Conservation (phyloP, 192 early-diverging fungal genomes). For the Fimicolochytrium jonesii region DNA sequence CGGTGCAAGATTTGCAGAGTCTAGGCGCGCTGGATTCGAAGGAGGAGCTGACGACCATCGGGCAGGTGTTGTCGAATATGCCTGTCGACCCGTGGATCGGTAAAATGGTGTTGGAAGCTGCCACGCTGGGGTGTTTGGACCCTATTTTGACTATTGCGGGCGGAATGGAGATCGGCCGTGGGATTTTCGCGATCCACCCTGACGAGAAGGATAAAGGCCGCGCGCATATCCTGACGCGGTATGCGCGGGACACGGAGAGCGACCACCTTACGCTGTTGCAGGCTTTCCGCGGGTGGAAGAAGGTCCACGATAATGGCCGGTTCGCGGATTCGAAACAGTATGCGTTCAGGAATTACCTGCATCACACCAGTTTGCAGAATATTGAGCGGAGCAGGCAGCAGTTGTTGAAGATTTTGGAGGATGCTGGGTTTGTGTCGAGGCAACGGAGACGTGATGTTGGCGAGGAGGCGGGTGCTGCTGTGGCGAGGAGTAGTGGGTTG, state of each 20-base stretch:
- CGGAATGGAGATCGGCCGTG: constrained; percentile 47
- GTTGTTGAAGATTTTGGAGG: constrained; percentile 33
- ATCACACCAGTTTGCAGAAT: constrained; percentile 29
- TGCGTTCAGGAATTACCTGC: constrained; percentile 31
- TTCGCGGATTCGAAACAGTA: constrained; percentile 18
- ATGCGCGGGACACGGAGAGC: constrained; percentile 27
- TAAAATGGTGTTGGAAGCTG: constrained; percentile 67
- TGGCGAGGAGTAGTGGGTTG: not conserved
- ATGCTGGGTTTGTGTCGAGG: constrained; percentile 20
- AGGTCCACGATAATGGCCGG: not conserved
- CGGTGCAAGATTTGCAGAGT: constrained; percentile 28
- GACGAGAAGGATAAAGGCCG: constrained; percentile 36
- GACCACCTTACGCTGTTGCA: constrained; percentile 37
- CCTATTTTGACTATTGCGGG: constrained; percentile 65
- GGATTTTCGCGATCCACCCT: constrained; percentile 45
- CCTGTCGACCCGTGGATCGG: constrained; percentile 69
- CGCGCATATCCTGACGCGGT: constrained; percentile 27
- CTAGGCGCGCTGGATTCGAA: constrained; percentile 36
- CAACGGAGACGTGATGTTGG: not conserved
- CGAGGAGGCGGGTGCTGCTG: not conserved
- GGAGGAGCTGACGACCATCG: constrained; percentile 61
- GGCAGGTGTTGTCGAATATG: constrained; percentile 52
- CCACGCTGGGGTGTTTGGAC: constrained; percentile 69
- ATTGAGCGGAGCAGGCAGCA: constrained; percentile 36
- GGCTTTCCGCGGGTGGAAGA: constrained; percentile 39